Conservation (phyloP, 1,139 yeast genomes). For the Magnusiomyces starmeri region DNA sequence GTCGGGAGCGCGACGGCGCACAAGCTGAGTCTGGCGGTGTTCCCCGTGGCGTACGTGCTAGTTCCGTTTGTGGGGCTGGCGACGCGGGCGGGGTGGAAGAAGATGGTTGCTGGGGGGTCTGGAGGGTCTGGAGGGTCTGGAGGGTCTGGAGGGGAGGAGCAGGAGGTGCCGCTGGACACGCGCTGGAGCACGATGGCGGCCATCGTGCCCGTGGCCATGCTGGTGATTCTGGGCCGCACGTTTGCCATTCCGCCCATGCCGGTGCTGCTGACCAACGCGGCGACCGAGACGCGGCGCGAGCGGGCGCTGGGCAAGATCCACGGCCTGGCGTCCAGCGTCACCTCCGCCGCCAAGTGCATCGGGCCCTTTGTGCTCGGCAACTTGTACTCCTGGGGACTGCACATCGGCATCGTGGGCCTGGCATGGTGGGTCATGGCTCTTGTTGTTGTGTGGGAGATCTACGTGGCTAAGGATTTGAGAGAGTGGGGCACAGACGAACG, state of each 20-base stretch:
- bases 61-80: constrained; percentile 37
- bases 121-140: constrained; percentile 39
- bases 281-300: constrained; percentile 18
- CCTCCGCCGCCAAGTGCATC: constrained; percentile 48
- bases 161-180: neutral
- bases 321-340: constrained; percentile 33
- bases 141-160: constrained; percentile 37
- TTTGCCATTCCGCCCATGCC: constrained; percentile 31
- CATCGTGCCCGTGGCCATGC: constrained; percentile 12
- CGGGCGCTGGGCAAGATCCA: constrained; percentile 29
- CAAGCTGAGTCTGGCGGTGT: constrained; percentile 38
- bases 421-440: constrained; percentile 46
- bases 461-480: constrained; percentile 22
- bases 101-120: constrained; percentile 37
- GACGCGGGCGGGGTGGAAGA: constrained; percentile 1
- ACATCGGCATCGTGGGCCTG: constrained; percentile 39
- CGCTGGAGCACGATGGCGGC: constrained; percentile 3
- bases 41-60: constrained; percentile 45
- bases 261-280: constrained; percentile 29
- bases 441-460: constrained; percentile 23
- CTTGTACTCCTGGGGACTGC: constrained; percentile 43
- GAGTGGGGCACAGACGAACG: constrained; percentile 28
- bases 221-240: constrained; percentile 25
- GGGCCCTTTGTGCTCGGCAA: constrained; percentile 54
- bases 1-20: constrained; percentile 44